Conservation (phyloP, 2,329 filamentous ascomycete species). For the Ambrosiella beaveri region DNA sequence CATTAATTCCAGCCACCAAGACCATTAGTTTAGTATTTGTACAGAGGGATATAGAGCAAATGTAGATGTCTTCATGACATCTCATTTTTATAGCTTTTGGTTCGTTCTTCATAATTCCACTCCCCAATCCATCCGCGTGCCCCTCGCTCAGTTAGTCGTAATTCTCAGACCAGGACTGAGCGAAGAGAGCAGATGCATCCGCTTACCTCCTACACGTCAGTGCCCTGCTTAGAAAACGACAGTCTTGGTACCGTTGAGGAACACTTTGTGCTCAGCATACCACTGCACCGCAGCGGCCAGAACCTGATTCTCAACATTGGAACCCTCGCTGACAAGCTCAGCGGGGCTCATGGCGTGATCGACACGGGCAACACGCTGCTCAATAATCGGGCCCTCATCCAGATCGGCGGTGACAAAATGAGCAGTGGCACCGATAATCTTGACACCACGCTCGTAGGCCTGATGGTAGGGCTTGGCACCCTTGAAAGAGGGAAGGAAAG, state of each 20-base stretch:
- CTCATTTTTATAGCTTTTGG: not conserved
- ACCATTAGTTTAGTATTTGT: not conserved
- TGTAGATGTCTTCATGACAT: not conserved
- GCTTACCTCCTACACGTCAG: not conserved
- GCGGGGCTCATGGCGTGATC: slow-evolving; percentile 62
- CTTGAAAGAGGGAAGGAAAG: slow-evolving; percentile 75
- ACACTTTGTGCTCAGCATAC: slow-evolving; percentile 61
- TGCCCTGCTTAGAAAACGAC: slow-evolving; percentile 41
- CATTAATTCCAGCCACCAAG: not conserved
- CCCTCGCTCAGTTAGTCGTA: not conserved
- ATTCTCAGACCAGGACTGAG: slow-evolving; percentile 1
- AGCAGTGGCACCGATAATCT: slow-evolving; percentile 74
- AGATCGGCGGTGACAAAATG: slow-evolving; percentile 76
- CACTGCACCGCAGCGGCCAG: slow-evolving; percentile 68
- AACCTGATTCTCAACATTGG: slow-evolving; percentile 71
- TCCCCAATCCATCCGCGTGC: not conserved
- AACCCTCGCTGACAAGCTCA: slow-evolving; percentile 61
- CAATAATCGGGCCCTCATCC: slow-evolving; percentile 76
- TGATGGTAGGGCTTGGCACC: slow-evolving; percentile 79
- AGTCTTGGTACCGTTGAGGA: slow-evolving; percentile 65
- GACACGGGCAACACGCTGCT: slow-evolving; percentile 63
- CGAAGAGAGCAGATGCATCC: not conserved
- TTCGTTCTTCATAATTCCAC: not conserved
- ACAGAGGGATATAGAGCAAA: not conserved
- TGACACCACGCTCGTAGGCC: slow-evolving; percentile 70